Evolutionary conservation across 345 rosid species (phyloP), one percentile per base, ranked within the genome.

Genomic region (Corymbia maculata): DNA sequence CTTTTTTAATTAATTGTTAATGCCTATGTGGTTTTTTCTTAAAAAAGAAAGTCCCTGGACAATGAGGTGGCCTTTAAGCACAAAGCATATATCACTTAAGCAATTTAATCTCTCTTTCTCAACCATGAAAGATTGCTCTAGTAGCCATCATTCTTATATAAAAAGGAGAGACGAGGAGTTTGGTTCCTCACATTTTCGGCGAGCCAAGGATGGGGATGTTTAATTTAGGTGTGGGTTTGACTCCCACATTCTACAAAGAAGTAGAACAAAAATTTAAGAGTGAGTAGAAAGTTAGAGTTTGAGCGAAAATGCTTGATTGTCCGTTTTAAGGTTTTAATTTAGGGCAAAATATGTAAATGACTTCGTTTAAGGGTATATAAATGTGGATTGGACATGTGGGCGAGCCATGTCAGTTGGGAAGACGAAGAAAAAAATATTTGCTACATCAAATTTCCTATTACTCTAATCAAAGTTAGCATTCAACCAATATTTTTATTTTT

Each of bases 321-420:
- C 1, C 61, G 0, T 3, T 22, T 55, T 4, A 55, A 36, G 28
- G 61, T 22, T 55, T 55, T 55, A 55, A 55, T 55, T 55, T 22
- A 1, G 61, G 61, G 2, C 6, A 55, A 55, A 22, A 55, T 22
- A 55, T 22, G 12, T 55, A 55, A 22, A 55, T 12, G 2, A 22
- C 28, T 55, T 36, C 0, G 1, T 55, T 55, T 55, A 2, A 12
- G 28, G 9, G 28, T 55, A 26, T 55, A 55, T 55, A 2, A 55
- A 55, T 55, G 61, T 28, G 21, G 24, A 9, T 55, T 22, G 61
- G 61, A 28, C 28, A 55, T 55, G 6, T 21, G 61, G 61, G 28
- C 1, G 0, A 55, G 61, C 12, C 61, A 3, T 9, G 12, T 55
- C 1, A 1, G 1, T 22, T 0, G 9, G 2, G 12, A 11, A 55